These are phyloP conservation scores for Termitomyces sp. DNA, from an alignment of 768 basidiomycete genomes.

Conservation along the genomic window DNA sequence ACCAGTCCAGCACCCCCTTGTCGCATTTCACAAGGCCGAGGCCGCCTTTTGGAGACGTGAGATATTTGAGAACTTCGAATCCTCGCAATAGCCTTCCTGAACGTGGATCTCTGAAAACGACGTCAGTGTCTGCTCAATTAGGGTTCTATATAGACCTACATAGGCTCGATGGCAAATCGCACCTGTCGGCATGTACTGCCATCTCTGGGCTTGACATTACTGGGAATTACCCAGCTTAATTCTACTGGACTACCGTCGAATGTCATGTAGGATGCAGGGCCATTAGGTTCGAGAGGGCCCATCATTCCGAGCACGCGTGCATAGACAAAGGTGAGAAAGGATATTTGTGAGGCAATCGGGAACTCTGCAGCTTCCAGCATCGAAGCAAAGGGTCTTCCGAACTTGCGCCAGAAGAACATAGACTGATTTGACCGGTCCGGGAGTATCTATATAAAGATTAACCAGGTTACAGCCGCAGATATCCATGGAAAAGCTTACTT, in stretches of 20 bases:
- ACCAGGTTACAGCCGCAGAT: neutral
- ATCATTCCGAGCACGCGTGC: constrained; percentile 29
- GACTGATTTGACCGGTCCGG: constrained; percentile 19
- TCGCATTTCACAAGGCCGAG: constrained; percentile 27
- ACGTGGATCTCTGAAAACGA: constrained; percentile 25
- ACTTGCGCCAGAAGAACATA: constrained; percentile 27
- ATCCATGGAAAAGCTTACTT: constrained; percentile 14
- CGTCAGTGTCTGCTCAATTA: constrained; percentile 1
- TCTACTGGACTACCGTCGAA: constrained; percentile 32
- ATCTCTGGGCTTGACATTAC: constrained; percentile 15
- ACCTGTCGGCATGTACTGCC: constrained; percentile 24
- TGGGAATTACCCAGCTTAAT: constrained; percentile 32
- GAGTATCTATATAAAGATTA: constrained; percentile 13
- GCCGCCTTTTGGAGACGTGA: constrained; percentile 26
- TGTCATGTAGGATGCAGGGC: constrained; percentile 29
- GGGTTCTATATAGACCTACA: constrained; percentile 18
- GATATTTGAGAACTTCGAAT: constrained; percentile 26
- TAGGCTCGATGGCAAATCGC: constrained; percentile 34
- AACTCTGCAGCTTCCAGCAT: constrained; percentile 30
- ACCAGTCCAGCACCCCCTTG: constrained; percentile 26
- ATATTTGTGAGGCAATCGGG: constrained; percentile 23
- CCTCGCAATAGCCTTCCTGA: constrained; percentile 25
- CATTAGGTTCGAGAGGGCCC: constrained; percentile 24
- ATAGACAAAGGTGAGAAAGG: constrained; percentile 30
- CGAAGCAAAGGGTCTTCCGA: constrained; percentile 27